A percentile compares a stretch with the other conserved stretches of the same genome.
These are phyloP conservation scores for Zymoseptoria crescenta DNA, from an alignment of 2,329 filamentous ascomycete genomes.

Conservation along the genomic window DNA sequence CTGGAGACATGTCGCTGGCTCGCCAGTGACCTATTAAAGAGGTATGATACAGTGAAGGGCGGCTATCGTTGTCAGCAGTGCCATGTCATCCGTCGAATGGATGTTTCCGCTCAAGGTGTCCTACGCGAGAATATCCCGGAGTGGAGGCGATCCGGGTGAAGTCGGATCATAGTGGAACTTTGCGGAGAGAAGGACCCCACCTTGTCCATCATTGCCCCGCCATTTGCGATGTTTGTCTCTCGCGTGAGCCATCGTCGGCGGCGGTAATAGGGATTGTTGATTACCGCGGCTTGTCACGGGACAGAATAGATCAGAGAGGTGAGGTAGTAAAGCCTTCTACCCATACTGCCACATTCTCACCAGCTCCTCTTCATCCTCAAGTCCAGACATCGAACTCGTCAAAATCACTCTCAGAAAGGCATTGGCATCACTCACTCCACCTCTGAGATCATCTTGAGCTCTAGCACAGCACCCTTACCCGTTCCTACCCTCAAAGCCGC, in stretches of 20 bases:
- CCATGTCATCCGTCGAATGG: neutral
- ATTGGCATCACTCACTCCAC: constrained; percentile 16
- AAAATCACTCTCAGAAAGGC: neutral
- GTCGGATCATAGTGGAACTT: neutral
- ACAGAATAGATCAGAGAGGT: constrained; percentile 1
- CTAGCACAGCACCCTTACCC: neutral
- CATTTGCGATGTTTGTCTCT: neutral
- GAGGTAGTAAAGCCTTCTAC: constrained; percentile 14
- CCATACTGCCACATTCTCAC: neutral
- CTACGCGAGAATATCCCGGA: neutral
- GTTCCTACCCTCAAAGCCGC: constrained; percentile 1
- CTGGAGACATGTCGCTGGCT: neutral
- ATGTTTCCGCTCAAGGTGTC: neutral
- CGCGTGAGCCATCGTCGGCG: neutral
- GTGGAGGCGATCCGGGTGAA: neutral
- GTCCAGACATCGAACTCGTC: neutral
- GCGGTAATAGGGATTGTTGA: neutral
- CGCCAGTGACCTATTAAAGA: neutral
- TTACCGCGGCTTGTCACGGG: neutral
- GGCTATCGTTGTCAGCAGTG: neutral
- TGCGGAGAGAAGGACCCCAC: neutral
- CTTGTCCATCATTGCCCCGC: neutral
- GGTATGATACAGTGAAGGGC: neutral
- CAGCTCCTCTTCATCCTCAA: neutral
- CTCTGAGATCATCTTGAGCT: constrained; percentile 22